A percentile compares a stretch with the other conserved stretches of the same genome.
Conservation (phyloP, 2,329 filamentous ascomycete genomes). For the Juglanconis sp. region DNA sequence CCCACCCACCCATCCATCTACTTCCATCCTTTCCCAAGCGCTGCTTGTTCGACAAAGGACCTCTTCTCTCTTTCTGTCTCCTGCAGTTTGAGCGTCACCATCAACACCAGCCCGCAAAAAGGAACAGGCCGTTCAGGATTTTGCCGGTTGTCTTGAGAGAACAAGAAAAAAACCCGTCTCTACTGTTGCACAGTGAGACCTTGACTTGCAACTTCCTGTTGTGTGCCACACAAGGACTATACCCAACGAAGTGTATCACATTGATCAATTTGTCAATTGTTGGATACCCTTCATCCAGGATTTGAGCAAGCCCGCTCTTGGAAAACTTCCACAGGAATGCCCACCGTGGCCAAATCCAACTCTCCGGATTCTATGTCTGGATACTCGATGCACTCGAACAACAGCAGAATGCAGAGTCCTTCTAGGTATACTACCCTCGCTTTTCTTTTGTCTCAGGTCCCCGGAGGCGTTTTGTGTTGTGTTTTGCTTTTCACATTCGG, state of each 20-base stretch:
- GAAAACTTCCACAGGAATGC: conserved; percentile 42
- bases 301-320: conserved; percentile 30
- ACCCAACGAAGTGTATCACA: conserved; percentile 6
- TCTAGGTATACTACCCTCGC: conserved; percentile 54
- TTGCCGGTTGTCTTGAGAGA: conserved; percentile 6
- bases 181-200: conserved; percentile 4
- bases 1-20: not conserved
- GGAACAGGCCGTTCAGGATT: conserved; percentile 18
- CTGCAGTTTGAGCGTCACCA: conserved; percentile 5
- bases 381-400: conserved; percentile 45
- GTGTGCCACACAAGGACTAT: conserved; percentile 14
- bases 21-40: not conserved
- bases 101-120: conserved; percentile 6
- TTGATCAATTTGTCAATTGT: conserved; percentile 15
- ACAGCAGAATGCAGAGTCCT: conserved; percentile 58
- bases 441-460: conserved; percentile 48
- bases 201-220: conserved; percentile 10
- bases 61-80: conserved; percentile 4
- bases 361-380: conserved; percentile 45
- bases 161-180: not conserved
- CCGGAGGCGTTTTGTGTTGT: conserved; percentile 41
- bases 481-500: conserved; percentile 20
- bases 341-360: conserved; percentile 46
- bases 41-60: conserved; percentile 13
- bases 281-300: conserved; percentile 16